These are phyloP conservation scores for Colletotrichum lentis DNA, from an alignment of 2,329 filamentous ascomycete species.

Conservation along the genomic window DNA sequence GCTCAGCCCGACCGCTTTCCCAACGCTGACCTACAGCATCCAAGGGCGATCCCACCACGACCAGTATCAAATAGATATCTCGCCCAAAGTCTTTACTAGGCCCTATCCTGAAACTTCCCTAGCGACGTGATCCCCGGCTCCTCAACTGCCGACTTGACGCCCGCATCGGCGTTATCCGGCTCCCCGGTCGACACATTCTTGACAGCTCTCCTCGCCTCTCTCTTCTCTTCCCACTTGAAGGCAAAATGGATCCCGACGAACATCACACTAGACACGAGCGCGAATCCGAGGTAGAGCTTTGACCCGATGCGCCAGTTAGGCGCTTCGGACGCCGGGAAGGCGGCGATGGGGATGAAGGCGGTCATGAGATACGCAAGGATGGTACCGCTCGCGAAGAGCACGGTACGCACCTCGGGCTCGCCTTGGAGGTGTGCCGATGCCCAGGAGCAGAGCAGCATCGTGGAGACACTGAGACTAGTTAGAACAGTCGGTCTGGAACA, in stretches of 20 bases:
- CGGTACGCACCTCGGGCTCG: constrained; percentile 31
- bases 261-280: constrained; percentile 13
- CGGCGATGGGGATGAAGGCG: constrained; percentile 31
- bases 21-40: background rate
- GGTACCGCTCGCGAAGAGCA: constrained; percentile 29
- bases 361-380: constrained; percentile 22
- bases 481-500: background rate
- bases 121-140: background rate
- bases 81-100: background rate
- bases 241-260: constrained; percentile 27
- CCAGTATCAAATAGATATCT: background rate
- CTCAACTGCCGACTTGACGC: background rate
- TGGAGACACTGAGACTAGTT: constrained; percentile 15
- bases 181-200: constrained; percentile 19
- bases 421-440: constrained; percentile 15
- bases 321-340: constrained; percentile 14
- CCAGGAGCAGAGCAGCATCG: constrained; percentile 28
- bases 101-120: constrained; percentile 1
- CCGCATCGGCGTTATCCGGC: constrained; percentile 15
- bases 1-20: background rate
- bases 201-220: constrained; percentile 17
- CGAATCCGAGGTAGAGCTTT: constrained; percentile 22
- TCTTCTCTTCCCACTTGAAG: constrained; percentile 25
- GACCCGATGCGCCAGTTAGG: constrained; percentile 26
- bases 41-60: no score